Percentiles rank a stretch among this genome's conserved stretches.
Conservation (phyloP, 371 early-diverging fungal species). For the Mortierella sp. region DNA sequence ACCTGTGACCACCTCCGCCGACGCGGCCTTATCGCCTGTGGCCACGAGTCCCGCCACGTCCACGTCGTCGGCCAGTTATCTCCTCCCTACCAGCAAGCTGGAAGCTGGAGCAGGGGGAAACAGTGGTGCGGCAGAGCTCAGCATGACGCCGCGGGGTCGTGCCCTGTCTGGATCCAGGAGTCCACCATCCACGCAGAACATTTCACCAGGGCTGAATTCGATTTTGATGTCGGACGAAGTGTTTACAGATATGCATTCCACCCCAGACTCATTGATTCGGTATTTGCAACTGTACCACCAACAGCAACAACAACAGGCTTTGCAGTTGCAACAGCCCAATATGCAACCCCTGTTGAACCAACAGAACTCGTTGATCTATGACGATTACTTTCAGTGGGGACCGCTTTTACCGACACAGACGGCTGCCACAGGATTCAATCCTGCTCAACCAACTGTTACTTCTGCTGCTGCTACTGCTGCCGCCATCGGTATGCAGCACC, state of each 20-base stretch:
- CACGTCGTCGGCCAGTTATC: slow-evolving; percentile 4
- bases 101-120: too few species aligned
- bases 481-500: background rate
- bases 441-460: slow-evolving; percentile 13
- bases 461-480: slow-evolving; percentile 5
- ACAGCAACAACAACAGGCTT: slow-evolving; percentile 31
- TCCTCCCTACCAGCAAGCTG: slow-evolving; percentile 8
- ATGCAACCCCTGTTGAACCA: slow-evolving; percentile 43
- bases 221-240: slow-evolving; percentile 49
- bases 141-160: slow-evolving; percentile 3
- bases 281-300: slow-evolving; percentile 45
- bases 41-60: slow-evolving; percentile 7
- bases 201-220: slow-evolving; percentile 28
- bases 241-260: slow-evolving; percentile 31
- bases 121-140: too few species aligned
- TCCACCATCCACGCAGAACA: slow-evolving; percentile 13
- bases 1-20: background rate
- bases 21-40: background rate
- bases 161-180: slow-evolving; percentile 21
- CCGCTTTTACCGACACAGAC: slow-evolving; percentile 16
- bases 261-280: slow-evolving; percentile 33
- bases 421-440: background rate
- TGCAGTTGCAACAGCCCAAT: slow-evolving; percentile 28
- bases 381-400: slow-evolving; percentile 45
- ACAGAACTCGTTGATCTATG: slow-evolving; percentile 51